A percentile compares a stretch with the other conserved stretches of the same genome.
Evolutionary conservation across 768 basidiomycete genomes (phyloP).

Genomic region (Tylopilus balloui): DNA sequence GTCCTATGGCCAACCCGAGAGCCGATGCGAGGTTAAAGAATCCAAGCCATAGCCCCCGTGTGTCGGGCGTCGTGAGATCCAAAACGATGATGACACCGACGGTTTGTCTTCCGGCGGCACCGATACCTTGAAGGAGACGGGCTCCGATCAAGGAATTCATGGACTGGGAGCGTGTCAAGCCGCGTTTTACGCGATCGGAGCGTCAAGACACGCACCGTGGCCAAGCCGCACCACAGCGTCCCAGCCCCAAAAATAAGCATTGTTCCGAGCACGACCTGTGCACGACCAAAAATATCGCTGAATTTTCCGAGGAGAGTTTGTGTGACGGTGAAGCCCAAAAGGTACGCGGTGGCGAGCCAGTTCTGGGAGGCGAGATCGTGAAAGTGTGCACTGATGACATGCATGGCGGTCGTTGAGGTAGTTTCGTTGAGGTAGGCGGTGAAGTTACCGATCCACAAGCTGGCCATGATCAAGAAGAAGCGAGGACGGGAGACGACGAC

Average conservation of each 20-base stretch:
- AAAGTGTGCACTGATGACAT: slow-evolving; percentile 31
- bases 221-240: slow-evolving; percentile 33
- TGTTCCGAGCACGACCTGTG: slow-evolving; percentile 32
- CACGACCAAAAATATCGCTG: slow-evolving; percentile 34
- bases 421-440: slow-evolving; percentile 36
- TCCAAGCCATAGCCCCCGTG: slow-evolving; percentile 34
- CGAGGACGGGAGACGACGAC: slow-evolving; percentile 26
- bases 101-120: slow-evolving; percentile 35
- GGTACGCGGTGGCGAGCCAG: slow-evolving; percentile 34
- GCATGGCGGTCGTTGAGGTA: slow-evolving; percentile 34
- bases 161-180: slow-evolving; percentile 22
- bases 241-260: slow-evolving; percentile 34
- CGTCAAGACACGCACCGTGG: slow-evolving; percentile 20
- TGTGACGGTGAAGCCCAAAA: slow-evolving; percentile 35
- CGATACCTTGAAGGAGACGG: slow-evolving; percentile 35
- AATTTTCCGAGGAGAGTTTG: slow-evolving; percentile 34
- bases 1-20: slow-evolving; percentile 43
- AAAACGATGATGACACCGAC: slow-evolving; percentile 34
- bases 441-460: slow-evolving; percentile 34
- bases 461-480: slow-evolving; percentile 34
- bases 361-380: slow-evolving; percentile 30
- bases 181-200: not conserved
- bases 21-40: slow-evolving; percentile 37
- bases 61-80: slow-evolving; percentile 35
- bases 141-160: slow-evolving; percentile 34